These are phyloP conservation scores for Stenocarpella maydis DNA, from an alignment of 2,329 filamentous ascomycete species.

Conservation along the genomic window DNA sequence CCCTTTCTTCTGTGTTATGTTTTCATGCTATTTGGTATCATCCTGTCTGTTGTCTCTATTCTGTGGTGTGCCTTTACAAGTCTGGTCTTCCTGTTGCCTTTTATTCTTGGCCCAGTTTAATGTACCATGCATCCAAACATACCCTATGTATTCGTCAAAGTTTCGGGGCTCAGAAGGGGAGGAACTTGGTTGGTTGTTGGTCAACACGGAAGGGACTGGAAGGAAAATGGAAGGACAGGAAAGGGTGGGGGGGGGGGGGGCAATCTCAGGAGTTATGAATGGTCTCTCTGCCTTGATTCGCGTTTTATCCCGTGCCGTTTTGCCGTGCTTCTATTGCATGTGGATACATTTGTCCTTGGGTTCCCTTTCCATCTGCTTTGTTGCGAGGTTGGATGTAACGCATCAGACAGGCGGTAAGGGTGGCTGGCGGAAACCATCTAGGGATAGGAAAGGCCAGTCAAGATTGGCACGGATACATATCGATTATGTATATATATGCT, in stretches of 20 bases:
- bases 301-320: not conserved
- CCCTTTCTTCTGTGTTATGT: not conserved
- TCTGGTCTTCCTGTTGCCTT: not conserved
- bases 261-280: not conserved
- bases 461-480: not conserved
- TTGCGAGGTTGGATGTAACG: not conserved
- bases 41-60: not conserved
- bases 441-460: not conserved
- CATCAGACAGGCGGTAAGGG: not conserved
- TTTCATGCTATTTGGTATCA: not conserved
- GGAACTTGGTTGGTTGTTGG: not conserved
- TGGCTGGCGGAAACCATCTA: not conserved
- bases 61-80: not conserved
- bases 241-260: not conserved
- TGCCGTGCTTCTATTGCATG: not conserved
- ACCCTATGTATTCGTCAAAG: not conserved
- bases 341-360: not conserved
- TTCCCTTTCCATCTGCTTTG: not conserved
- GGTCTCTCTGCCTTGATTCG: not conserved
- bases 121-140: constrained; percentile 16
- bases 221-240: not conserved
- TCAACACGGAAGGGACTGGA: not conserved
- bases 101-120: not conserved
- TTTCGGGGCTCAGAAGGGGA: not conserved
- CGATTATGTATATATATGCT: not conserved